Evolutionary conservation across 352 stramenopile species (phyloP).

Genomic region (Phytopythium oedochilum): DNA sequence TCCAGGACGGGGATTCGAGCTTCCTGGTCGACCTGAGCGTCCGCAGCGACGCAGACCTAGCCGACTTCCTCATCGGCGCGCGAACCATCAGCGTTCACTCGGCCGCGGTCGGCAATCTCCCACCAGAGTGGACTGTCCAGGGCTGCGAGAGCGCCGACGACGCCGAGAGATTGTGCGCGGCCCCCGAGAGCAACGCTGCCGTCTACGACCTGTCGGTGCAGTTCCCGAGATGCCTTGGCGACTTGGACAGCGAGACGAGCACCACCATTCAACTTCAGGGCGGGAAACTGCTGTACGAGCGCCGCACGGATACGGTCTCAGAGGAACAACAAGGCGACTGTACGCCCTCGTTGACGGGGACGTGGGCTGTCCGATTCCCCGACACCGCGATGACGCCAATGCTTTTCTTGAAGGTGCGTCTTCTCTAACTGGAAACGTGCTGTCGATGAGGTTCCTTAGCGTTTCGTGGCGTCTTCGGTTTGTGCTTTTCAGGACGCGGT

Average conservation of each 20-base stretch:
- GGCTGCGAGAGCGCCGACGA: slow-evolving; percentile 42
- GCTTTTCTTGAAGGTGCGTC: slow-evolving; percentile 42
- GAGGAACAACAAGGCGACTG: slow-evolving; percentile 14
- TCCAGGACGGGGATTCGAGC: slow-evolving; percentile 10
- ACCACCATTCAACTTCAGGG: slow-evolving; percentile 19
- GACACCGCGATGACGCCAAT: slow-evolving; percentile 11
- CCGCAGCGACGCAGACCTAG: slow-evolving; percentile 42
- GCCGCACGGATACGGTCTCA: background rate
- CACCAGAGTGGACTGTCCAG: slow-evolving; percentile 38
- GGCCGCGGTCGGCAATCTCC: slow-evolving; percentile 29
- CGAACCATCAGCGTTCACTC: slow-evolving; percentile 36
- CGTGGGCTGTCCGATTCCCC: slow-evolving; percentile 48
- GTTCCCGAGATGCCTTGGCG: background rate
- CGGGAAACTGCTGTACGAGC: slow-evolving; percentile 36
- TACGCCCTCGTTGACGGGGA: slow-evolving; percentile 17
- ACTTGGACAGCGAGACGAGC: background rate
- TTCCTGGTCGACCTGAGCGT: slow-evolving; percentile 32
- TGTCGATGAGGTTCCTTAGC: too few relatives aligned
- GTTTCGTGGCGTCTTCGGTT: background rate
- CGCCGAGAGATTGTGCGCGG: slow-evolving; percentile 27
- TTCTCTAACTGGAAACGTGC: too few relatives aligned
- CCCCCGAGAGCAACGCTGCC: slow-evolving; percentile 32
- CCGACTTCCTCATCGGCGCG: slow-evolving; percentile 36
- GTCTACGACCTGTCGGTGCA: slow-evolving; percentile 34
- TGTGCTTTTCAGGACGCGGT: slow-evolving; percentile 22